These are phyloP conservation scores for Phialophora tarda DNA, from an alignment of 2,329 filamentous ascomycete species.

Conservation along the genomic window DNA sequence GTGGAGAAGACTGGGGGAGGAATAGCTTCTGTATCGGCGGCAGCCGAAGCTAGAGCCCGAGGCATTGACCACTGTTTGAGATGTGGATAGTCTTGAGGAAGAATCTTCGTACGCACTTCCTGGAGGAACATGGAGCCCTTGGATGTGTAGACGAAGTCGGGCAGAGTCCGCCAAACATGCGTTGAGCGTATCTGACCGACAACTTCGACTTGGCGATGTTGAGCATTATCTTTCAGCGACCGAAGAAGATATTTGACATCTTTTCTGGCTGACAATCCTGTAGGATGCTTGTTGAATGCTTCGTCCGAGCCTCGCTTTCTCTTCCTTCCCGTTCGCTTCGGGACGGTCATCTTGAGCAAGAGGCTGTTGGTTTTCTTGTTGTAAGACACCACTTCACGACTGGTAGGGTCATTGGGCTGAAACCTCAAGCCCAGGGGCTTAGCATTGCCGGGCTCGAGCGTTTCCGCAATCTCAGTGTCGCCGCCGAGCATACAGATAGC, in stretches of 20 bases:
- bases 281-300: constrained; percentile 62
- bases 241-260: constrained; percentile 63
- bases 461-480: constrained; percentile 59
- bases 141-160: constrained; percentile 85
- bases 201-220: constrained; percentile 69
- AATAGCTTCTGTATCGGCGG: constrained; percentile 70
- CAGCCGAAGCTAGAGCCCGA: constrained; percentile 60
- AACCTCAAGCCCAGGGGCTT: constrained; percentile 71
- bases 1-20: constrained; percentile 59
- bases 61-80: constrained; percentile 71
- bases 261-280: constrained; percentile 52
- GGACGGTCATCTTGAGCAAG: constrained; percentile 83
- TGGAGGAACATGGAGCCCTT: constrained; percentile 71
- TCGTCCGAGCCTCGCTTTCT: constrained; percentile 77
- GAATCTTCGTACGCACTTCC: constrained; percentile 71
- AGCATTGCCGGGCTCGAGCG: constrained; percentile 53
- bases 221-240: constrained; percentile 72
- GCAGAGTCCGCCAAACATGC: constrained; percentile 80
- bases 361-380: constrained; percentile 80
- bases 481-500: constrained; percentile 68
- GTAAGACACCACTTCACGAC: constrained; percentile 77
- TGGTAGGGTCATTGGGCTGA: constrained; percentile 77
- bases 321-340: constrained; percentile 83
- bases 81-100: constrained; percentile 70
- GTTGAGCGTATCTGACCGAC: constrained; percentile 77